Percentiles rank a stretch among this genome's conserved stretches.
Conservation (phyloP, 305 asterid species). For the Solanum hybrid region DNA sequence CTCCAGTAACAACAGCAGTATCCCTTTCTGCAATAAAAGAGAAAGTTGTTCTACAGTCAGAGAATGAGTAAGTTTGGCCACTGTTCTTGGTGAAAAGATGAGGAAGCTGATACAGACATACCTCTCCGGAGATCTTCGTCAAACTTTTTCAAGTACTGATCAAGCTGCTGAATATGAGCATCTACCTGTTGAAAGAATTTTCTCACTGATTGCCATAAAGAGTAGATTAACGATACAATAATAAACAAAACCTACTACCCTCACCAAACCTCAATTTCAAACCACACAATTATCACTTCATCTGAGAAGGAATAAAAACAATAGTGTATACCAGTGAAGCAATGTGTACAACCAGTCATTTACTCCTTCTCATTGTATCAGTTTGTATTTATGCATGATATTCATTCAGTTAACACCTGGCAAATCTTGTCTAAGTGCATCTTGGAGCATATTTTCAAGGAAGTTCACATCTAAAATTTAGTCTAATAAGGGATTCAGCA, state of each 20-base stretch:
- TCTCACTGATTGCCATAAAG: neutral
- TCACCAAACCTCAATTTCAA: neutral
- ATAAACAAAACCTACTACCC: neutral
- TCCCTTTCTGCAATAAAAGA: slow-evolving; percentile 58
- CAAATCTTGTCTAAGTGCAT: neutral
- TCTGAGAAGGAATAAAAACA: neutral
- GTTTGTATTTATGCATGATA: neutral
- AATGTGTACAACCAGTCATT: neutral
- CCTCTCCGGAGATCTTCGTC: slow-evolving; percentile 84
- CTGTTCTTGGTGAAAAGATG: neutral
- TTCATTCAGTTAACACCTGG: neutral
- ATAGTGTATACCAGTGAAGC: neutral
- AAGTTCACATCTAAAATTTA: neutral
- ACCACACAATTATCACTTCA: neutral
- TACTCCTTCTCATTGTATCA: neutral
- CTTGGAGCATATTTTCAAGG: neutral
- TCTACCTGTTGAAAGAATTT: slow-evolving; percentile 49
- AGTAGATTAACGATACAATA: neutral
- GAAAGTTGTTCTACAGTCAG: neutral
- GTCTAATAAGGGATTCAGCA: neutral
- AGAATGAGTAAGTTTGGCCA: neutral
- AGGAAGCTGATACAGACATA: slow-evolving; percentile 16
- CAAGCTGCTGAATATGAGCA: slow-evolving; percentile 90
- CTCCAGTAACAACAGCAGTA: slow-evolving; percentile 33
- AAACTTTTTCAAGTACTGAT: slow-evolving; percentile 74